Percentiles rank a stretch among this genome's conserved stretches.
Evolutionary conservation across 768 basidiomycete genomes (phyloP).

Genomic region (Boletellus ananiceps): DNA sequence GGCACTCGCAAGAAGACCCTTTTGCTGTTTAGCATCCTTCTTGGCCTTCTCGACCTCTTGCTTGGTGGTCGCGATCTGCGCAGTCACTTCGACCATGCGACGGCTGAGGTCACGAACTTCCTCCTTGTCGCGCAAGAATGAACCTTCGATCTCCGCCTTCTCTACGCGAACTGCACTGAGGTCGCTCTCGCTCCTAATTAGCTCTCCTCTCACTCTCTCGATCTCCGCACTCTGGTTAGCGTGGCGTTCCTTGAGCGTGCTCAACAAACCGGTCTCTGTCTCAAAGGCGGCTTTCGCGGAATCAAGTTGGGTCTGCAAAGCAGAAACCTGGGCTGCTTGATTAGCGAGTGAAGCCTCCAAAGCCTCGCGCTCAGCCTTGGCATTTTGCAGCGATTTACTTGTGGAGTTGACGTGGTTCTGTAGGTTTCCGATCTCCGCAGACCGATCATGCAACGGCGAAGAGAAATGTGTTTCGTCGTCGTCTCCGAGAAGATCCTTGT

Average conservation of each 20-base stretch:
- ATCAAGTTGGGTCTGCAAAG: constrained; percentile 78
- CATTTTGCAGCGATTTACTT: constrained; percentile 58
- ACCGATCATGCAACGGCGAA: constrained; percentile 61
- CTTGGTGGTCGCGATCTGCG: constrained; percentile 67
- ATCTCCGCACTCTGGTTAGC: constrained; percentile 66
- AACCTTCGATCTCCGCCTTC: constrained; percentile 87
- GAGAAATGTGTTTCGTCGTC: constrained; percentile 50
- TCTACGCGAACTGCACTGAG: constrained; percentile 84
- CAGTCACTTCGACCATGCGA: constrained; percentile 74
- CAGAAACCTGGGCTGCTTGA: constrained; percentile 70
- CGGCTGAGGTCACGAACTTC: constrained; percentile 83
- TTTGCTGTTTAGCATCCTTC: constrained; percentile 95
- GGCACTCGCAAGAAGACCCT: constrained; percentile 89
- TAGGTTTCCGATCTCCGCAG: constrained; percentile 82
- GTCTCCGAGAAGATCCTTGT: constrained; percentile 65
- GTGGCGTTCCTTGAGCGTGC: constrained; percentile 64
- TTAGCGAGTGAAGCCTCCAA: constrained; percentile 61
- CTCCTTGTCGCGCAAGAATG: constrained; percentile 88
- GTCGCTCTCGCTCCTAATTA: constrained; percentile 90
- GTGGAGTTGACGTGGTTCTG: constrained; percentile 85
- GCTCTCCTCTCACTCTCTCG: constrained; percentile 63
- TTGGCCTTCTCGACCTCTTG: constrained; percentile 78
- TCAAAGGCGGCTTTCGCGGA: constrained; percentile 83
- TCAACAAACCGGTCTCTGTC: constrained; percentile 69
- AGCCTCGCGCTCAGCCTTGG: constrained; percentile 60